Conservation (phyloP, 2,329 filamentous ascomycete genomes). For the Talaromyces sp. region DNA sequence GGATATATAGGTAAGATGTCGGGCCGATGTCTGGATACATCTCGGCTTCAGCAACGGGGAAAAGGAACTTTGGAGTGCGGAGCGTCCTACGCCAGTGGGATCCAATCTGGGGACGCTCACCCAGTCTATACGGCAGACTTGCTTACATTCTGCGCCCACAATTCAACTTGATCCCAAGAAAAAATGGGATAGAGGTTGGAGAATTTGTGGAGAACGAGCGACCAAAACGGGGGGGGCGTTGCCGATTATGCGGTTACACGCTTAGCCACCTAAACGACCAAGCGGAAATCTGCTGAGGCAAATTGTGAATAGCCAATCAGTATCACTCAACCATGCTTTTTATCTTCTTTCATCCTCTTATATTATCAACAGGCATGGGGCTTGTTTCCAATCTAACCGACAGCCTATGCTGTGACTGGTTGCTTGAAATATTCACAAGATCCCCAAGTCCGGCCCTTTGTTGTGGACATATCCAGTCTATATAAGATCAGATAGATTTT, state of each 20-base stretch:
- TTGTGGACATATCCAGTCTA: neutral
- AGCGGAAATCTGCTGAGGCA: neutral
- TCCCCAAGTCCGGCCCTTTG: neutral
- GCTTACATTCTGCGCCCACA: neutral
- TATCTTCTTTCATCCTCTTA: neutral
- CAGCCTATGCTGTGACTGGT: neutral
- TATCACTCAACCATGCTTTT: neutral
- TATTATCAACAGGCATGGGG: neutral
- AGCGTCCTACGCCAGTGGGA: neutral
- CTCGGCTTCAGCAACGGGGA: neutral
- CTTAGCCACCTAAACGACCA: neutral
- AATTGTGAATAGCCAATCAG: neutral
- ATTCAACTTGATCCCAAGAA: neutral
- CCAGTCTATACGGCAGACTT: neutral
- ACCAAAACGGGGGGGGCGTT: neutral
- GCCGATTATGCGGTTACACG: neutral
- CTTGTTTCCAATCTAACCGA: neutral
- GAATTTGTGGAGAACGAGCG: neutral
- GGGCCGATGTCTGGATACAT: neutral
- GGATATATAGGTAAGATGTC: neutral
- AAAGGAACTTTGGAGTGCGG: neutral
- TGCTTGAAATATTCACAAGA: neutral
- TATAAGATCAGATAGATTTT: neutral
- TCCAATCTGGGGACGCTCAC: neutral
- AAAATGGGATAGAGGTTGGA: neutral